These are phyloP conservation scores for Beauveria pseudobassiana DNA, from an alignment of 2,329 filamentous ascomycete species.

Conservation along the genomic window DNA sequence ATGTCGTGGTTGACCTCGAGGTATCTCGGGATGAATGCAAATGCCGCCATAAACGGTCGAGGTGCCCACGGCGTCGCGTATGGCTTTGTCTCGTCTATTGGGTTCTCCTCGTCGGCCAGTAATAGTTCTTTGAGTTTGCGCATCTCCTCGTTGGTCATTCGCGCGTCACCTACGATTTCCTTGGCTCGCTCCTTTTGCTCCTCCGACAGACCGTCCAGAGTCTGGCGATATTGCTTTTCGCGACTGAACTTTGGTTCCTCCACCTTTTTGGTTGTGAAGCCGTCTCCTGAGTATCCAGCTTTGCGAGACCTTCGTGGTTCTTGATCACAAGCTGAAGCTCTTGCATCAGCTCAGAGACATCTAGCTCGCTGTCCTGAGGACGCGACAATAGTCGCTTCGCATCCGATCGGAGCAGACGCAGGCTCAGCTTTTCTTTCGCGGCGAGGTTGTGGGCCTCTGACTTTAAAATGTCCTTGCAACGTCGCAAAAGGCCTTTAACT, in stretches of 20 bases:
- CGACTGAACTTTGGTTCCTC: conserved; percentile 17
- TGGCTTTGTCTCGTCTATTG: conserved; percentile 67
- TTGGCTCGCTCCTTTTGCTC: conserved; percentile 26
- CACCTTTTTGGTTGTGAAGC: conserved; percentile 1
- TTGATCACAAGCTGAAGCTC: conserved; percentile 27
- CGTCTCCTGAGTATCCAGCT: conserved; percentile 13
- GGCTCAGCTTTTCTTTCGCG: conserved; percentile 66
- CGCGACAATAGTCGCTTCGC: conserved; percentile 52
- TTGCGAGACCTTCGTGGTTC: conserved; percentile 24
- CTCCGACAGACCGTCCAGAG: conserved; percentile 25
- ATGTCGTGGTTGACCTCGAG: conserved; percentile 97
- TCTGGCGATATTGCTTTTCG: conserved; percentile 27
- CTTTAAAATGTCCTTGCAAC: conserved; percentile 13
- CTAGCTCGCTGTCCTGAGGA: conserved; percentile 24
- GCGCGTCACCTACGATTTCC: conserved; percentile 25
- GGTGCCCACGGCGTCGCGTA: conserved; percentile 90
- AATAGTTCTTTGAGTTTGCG: conserved; percentile 49
- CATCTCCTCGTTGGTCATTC: conserved; percentile 41
- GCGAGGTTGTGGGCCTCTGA: conserved; percentile 22
- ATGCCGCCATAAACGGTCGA: conserved; percentile 78
- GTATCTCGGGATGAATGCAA: conserved; percentile 91
- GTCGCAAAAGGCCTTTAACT: not conserved
- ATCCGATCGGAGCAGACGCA: conserved; percentile 63
- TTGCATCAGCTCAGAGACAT: conserved; percentile 22
- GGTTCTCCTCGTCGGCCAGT: conserved; percentile 62